Evolutionary conservation across 306 rosid species (phyloP).

Genomic region (Canavalia gladiata): DNA sequence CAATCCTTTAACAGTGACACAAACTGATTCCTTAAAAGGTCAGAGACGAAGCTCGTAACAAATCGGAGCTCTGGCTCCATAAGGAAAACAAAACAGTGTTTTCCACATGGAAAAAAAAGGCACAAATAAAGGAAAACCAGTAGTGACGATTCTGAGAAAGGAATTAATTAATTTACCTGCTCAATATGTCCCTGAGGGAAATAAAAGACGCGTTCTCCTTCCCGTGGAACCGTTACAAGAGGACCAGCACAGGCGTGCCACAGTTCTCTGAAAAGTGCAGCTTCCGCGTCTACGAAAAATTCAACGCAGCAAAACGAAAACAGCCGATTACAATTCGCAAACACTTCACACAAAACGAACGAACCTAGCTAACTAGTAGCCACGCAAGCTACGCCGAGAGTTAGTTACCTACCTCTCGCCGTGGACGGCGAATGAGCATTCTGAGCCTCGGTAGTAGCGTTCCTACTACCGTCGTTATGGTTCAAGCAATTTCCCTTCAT

Average conservation of each 20-base stretch:
- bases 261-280: slow-evolving; percentile 84
- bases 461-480: slow-evolving; percentile 49
- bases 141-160: not conserved
- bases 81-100: slow-evolving; percentile 5
- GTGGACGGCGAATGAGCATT: slow-evolving; percentile 50
- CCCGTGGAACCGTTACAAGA: slow-evolving; percentile 83
- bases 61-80: slow-evolving; percentile 37
- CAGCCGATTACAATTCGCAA: not conserved
- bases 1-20: slow-evolving; percentile 2
- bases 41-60: not conserved
- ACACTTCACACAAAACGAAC: not conserved
- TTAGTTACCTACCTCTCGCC: slow-evolving; percentile 51
- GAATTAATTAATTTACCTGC: slow-evolving; percentile 62
- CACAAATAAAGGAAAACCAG: not conserved
- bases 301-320: not conserved
- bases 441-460: slow-evolving; percentile 47
- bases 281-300: slow-evolving; percentile 64
- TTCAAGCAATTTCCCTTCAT: slow-evolving; percentile 63
- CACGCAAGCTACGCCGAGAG: not conserved
- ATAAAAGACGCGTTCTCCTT: slow-evolving; percentile 79
- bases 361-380: not conserved
- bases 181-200: slow-evolving; percentile 95
- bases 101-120: slow-evolving; percentile 13
- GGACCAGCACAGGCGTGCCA: slow-evolving; percentile 99
- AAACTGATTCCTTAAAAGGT: not conserved